A percentile compares a stretch with the other conserved stretches of the same genome.
Evolutionary conservation across 2,329 filamentous ascomycete species (phyloP).

Genomic region (Mycosphaerelloides madeirae): DNA sequence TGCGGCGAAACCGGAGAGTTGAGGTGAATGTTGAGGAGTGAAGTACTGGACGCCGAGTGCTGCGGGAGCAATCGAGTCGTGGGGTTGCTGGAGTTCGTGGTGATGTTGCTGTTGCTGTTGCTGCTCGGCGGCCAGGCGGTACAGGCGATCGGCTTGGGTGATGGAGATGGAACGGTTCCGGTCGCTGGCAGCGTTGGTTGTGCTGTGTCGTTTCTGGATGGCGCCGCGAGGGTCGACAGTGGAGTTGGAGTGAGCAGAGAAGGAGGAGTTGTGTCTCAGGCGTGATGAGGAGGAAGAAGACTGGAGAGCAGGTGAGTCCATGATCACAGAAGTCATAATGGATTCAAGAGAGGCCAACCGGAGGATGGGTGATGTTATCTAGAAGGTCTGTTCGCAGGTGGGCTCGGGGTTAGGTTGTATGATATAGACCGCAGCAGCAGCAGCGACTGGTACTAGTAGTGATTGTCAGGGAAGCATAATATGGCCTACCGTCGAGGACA

Average conservation of each 20-base stretch:
- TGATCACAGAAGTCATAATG: conserved; percentile 19
- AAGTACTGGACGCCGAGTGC: conserved; percentile 24
- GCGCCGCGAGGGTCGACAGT: conserved; percentile 25
- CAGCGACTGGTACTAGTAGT: no score
- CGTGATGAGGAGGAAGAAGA: conserved; percentile 16
- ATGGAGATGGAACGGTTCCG: conserved; percentile 27
- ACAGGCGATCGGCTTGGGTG: conserved; percentile 28
- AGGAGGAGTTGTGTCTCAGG: conserved; percentile 24
- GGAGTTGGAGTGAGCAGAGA: conserved; percentile 16
- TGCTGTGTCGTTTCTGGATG: conserved; percentile 25
- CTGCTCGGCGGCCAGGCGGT: conserved; percentile 25
- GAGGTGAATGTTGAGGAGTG: conserved; percentile 31
- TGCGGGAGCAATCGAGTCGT: conserved; percentile 8
- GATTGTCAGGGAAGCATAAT: no score
- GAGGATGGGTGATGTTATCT: conserved; percentile 7
- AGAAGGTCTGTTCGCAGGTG: neutral
- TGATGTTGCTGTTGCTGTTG: neutral
- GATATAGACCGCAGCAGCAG: no score
- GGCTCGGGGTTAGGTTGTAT: no score
- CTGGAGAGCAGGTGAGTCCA: conserved; percentile 33
- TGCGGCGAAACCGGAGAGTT: conserved; percentile 24
- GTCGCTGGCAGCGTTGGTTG: conserved; percentile 12
- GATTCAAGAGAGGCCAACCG: conserved; percentile 20
- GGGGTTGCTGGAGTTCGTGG: conserved; percentile 4
- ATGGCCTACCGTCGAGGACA: no score